Evolutionary conservation across 768 basidiomycete genomes (phyloP), one percentile per base, ranked within the genome.

Genomic region (Mycena belliarum): DNA sequence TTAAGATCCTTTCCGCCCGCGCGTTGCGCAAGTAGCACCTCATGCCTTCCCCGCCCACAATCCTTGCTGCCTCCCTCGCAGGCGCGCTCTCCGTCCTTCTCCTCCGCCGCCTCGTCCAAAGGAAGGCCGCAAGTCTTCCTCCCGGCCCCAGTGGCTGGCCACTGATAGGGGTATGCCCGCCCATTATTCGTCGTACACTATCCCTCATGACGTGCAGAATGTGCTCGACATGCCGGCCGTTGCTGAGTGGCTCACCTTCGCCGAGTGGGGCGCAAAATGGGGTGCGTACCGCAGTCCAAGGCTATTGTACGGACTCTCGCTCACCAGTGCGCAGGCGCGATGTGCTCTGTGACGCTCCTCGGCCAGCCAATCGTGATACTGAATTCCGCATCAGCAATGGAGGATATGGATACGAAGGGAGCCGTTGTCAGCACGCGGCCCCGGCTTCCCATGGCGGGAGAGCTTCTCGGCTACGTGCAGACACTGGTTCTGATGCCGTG

Each of bases 231-330:
- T 83, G 73, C 79, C 83, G 0, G 59, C 66, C 0, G 60, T 69
- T 25, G 72, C 76, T 40, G 76, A 76, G 29, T 84, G 82, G 82
- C 61, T 79, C 23, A 77, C 73, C 1, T 83, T 76, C 58, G 69
- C 81, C 6, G 75, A 82, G 41, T 79, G 83, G 79, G 78, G 82
- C 3, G 69, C 70, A n/a, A 77, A 78, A 70, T 85, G 77, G 60
- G 83, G 84, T 79, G 44, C 1, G 75, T 65, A 9, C 21, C 24
- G 6, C 26, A 49, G 53, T 24, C 23, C 35, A 33, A 44, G 9
- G 40, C 11, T 21, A 25, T 37, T 12, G 33, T 8, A 28, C 35
- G 48, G 6, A 48, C 24, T 21, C 10, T 21, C 29, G 12, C 29
- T 38, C 37, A 6, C 16, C 10, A 14, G 29, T 26, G 10, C 18